These are phyloP conservation scores for Berberis thunbergii DNA, from an alignment of 164 flowering plant genomes.

Conservation along the genomic window DNA sequence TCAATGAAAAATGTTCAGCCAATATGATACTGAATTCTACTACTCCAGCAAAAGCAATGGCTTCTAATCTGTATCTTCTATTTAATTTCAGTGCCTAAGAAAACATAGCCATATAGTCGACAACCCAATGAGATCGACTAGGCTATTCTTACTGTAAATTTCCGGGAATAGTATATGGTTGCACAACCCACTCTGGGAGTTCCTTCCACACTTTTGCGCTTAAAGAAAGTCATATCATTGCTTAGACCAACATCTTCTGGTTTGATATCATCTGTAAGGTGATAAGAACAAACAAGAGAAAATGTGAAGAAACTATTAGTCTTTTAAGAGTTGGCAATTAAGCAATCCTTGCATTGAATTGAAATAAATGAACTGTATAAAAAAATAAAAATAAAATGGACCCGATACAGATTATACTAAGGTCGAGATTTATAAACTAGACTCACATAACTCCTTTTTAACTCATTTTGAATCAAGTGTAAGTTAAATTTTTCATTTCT, in stretches of 20 bases:
- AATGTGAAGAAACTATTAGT: not conserved
- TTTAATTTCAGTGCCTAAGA: not conserved
- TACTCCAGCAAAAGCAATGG: too few species aligned
- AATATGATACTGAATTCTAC: too few species aligned
- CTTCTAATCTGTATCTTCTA: not conserved
- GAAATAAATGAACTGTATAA: too few species aligned
- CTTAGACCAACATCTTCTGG: conserved; percentile 78
- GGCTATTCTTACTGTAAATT: conserved; percentile 48
- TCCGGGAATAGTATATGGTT: conserved; percentile 49
- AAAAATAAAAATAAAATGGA: too few species aligned
- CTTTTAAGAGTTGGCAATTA: not conserved
- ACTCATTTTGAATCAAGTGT: too few species aligned
- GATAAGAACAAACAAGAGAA: not conserved
- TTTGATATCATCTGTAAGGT: conserved; percentile 45
- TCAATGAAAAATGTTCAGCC: too few species aligned
- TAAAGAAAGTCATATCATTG: conserved; percentile 39
- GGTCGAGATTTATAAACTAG: too few species aligned
- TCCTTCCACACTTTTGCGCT: conserved; percentile 21
- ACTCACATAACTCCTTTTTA: too few species aligned
- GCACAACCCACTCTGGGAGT: conserved; percentile 44
- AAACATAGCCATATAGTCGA: not conserved
- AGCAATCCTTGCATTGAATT: too few species aligned
- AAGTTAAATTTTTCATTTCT: too few species aligned
- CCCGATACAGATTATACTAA: too few species aligned
- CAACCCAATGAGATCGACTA: not conserved